These are phyloP conservation scores for Kurtzmaniella quercitrusa DNA, from an alignment of 1,139 yeast genomes.

Conservation along the genomic window DNA sequence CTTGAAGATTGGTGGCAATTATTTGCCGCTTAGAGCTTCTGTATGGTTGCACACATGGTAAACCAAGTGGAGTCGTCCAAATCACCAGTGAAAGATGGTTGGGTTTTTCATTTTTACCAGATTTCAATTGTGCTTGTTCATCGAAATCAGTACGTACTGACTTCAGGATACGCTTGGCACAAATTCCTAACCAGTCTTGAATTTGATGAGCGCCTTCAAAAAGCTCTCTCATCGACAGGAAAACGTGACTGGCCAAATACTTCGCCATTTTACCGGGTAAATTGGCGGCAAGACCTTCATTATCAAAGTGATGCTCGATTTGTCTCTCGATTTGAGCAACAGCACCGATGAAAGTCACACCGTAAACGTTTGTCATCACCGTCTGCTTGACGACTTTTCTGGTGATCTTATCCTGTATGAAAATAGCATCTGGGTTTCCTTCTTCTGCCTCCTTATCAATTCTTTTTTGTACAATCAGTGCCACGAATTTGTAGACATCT, in stretches of 20 bases:
- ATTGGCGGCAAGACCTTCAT: slow-evolving; percentile 26
- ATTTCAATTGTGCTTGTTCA: slow-evolving; percentile 10
- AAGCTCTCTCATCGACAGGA: slow-evolving; percentile 77
- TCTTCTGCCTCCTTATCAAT: slow-evolving; percentile 59
- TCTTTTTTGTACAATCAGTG: slow-evolving; percentile 61
- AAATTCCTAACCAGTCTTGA: slow-evolving; percentile 93
- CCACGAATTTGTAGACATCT: slow-evolving; percentile 85
- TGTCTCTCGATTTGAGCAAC: slow-evolving; percentile 79
- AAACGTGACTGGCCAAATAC: slow-evolving; percentile 75
- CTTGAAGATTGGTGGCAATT: slow-evolving; percentile 76
- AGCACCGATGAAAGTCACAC: slow-evolving; percentile 95
- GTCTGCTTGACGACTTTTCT: slow-evolving; percentile 95
- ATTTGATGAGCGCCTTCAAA: slow-evolving; percentile 92
- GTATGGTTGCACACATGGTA: slow-evolving; percentile 96
- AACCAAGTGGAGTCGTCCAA: slow-evolving; percentile 95
- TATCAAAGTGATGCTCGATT: slow-evolving; percentile 39
- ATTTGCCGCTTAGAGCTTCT: slow-evolving; percentile 62
- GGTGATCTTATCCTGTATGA: slow-evolving; percentile 59
- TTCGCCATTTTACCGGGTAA: slow-evolving; percentile 42
- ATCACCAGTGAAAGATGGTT: slow-evolving; percentile 82
- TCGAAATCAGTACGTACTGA: slow-evolving; percentile 65
- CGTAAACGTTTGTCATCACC: slow-evolving; percentile 98
- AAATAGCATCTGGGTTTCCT: slow-evolving; percentile 50
- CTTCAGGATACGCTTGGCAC: slow-evolving; percentile 77
- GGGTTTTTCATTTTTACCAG: slow-evolving; percentile 34